Percentiles rank a stretch among this genome's conserved stretches.
Evolutionary conservation across 2,329 filamentous ascomycete genomes (phyloP).

Genomic region (Epicoccum nigrum): DNA sequence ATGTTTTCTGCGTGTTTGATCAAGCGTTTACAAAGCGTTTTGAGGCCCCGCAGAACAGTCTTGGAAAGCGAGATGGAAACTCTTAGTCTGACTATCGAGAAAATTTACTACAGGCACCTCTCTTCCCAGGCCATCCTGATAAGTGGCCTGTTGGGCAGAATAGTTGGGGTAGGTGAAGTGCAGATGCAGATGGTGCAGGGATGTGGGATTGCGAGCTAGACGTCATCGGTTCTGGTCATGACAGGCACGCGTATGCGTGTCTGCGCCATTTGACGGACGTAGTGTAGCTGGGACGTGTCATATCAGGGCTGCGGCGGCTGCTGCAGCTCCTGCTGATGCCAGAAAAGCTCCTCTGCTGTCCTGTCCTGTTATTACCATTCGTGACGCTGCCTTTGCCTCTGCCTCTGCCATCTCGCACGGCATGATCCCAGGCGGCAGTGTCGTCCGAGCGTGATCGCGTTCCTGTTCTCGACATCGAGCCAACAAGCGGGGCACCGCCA

Average conservation of each 20-base stretch:
- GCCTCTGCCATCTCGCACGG: slow-evolving; percentile 8
- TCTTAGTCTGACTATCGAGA: neutral
- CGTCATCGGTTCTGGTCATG: slow-evolving; percentile 13
- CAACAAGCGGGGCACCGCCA: slow-evolving; percentile 29
- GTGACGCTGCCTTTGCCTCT: neutral
- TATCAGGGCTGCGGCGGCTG: neutral
- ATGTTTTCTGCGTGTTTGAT: slow-evolving; percentile 18
- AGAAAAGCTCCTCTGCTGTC: neutral
- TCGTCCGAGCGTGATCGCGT: slow-evolving; percentile 2
- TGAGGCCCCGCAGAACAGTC: slow-evolving; percentile 2
- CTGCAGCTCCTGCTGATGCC: too few species aligned
- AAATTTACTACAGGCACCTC: too few species aligned
- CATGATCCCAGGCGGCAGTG: neutral
- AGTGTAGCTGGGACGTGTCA: neutral
- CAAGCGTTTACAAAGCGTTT: slow-evolving; percentile 29
- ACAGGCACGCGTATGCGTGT: slow-evolving; percentile 18
- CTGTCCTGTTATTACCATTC: too few species aligned
- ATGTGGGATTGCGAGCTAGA: neutral
- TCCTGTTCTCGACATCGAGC: neutral
- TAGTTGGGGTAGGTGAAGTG: neutral
- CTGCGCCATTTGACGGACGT: slow-evolving; percentile 10
- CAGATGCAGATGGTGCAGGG: slow-evolving; percentile 1
- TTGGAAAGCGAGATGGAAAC: neutral
- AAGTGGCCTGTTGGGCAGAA: neutral
- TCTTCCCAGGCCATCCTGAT: too few species aligned